Evolutionary conservation across 345 rosid genomes (phyloP).

Genomic region (Eucalyptus erythrocorys): DNA sequence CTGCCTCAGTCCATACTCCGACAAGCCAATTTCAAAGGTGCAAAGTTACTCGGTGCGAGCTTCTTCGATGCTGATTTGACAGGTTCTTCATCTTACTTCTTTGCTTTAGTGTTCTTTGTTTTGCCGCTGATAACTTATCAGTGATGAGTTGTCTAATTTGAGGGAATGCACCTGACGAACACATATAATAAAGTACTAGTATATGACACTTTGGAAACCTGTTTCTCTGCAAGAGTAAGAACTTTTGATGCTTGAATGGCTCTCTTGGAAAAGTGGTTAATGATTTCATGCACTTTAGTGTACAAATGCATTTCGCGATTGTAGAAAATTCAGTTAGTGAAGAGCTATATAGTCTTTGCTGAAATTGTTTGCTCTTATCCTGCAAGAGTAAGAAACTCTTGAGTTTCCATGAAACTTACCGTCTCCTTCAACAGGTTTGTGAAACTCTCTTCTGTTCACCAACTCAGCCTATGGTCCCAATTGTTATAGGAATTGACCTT

Average conservation of each 20-base stretch:
- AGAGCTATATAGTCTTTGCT: neutral
- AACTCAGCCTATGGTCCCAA: neutral
- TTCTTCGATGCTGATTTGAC: slow-evolving; percentile 95
- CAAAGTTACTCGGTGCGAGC: slow-evolving; percentile 89
- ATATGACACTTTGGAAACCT: neutral
- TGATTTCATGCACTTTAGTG: neutral
- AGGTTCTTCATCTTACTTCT: slow-evolving; percentile 20
- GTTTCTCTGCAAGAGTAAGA: neutral
- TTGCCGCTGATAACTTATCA: neutral
- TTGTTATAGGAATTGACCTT: neutral
- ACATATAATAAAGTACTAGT: neutral
- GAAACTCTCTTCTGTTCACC: neutral
- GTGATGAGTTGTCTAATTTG: neutral
- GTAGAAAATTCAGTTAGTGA: neutral
- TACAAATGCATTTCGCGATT: neutral
- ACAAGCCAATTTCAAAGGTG: slow-evolving; percentile 87
- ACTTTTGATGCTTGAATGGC: neutral
- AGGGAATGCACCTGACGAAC: neutral
- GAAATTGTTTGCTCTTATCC: neutral
- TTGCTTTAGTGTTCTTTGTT: neutral
- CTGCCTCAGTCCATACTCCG: slow-evolving; percentile 64
- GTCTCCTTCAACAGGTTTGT: neutral
- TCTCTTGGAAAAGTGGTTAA: neutral
- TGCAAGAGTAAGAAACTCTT: neutral
- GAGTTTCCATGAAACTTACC: neutral